Conservation (phyloP, 1,139 yeast genomes). For the Geotrichum restrictum region DNA sequence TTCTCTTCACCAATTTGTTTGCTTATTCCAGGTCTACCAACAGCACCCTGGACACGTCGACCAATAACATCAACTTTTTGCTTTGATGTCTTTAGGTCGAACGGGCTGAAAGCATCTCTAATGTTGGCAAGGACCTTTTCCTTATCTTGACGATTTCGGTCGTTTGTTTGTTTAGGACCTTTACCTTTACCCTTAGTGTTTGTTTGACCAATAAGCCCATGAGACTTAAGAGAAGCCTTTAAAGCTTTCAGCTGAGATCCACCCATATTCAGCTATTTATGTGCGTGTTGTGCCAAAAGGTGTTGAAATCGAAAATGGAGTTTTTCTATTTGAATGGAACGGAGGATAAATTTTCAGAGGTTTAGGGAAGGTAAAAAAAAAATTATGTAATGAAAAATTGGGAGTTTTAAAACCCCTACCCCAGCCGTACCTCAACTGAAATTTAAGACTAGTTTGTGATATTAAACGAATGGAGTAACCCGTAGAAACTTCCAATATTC, state of each 20-base stretch:
- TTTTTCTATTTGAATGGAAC: neutral
- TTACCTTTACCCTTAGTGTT: slow-evolving; percentile 54
- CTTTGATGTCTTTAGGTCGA: slow-evolving; percentile 65
- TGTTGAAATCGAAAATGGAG: neutral
- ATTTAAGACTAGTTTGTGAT: no score
- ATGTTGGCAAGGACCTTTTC: slow-evolving; percentile 55
- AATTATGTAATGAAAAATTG: slow-evolving; percentile 1
- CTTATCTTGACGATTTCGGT: slow-evolving; percentile 66
- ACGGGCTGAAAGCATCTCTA: slow-evolving; percentile 82
- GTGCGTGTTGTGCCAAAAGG: neutral
- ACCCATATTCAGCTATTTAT: slow-evolving; percentile 52
- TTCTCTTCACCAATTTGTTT: slow-evolving; percentile 72
- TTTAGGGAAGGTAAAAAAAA: slow-evolving; percentile 6
- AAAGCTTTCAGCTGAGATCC: slow-evolving; percentile 85
- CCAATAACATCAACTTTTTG: slow-evolving; percentile 63
- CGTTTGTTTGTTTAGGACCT: slow-evolving; percentile 46
- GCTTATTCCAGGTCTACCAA: slow-evolving; percentile 67
- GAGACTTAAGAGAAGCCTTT: slow-evolving; percentile 68
- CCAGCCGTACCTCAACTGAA: slow-evolving; percentile 2
- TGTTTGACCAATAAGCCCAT: slow-evolving; percentile 81
- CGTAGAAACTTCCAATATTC: no score
- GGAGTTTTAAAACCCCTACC: slow-evolving; percentile 11
- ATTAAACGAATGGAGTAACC: no score
- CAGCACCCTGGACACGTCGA: slow-evolving; percentile 57
- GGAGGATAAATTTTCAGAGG: slow-evolving; percentile 1